Base-by-base conservation (phyloP, 768 basidiomycete genomes). In the Hydnomerulius pinastri region DNA sequence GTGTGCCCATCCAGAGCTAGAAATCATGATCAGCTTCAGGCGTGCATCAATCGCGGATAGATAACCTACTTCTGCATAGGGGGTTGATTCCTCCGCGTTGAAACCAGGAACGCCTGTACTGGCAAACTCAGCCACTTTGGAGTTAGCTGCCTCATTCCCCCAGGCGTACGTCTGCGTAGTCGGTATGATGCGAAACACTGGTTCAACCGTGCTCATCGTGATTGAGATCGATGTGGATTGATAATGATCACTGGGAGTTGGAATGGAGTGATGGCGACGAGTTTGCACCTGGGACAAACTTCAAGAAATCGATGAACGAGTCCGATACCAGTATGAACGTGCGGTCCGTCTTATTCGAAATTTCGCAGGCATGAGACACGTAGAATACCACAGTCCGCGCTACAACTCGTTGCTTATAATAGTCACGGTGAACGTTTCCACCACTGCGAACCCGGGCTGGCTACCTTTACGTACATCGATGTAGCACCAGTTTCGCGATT, bases 1-100 rank as follows among this genome's bases (percentile, higher is more conserved):
- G 97, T 0, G 97, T 98, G 9, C 97, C 97, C 96, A 98, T 98
- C 97, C 97, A 99, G 37, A 99, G 75, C 94, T 98, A 65, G 46
- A 37, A 29, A 32, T 40, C 43, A 23, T 39, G 13, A 61, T 53
- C 50, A 39, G 37, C 35, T 27, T 41, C 35, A 17, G 6, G 23
- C 15, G 37, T 33, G n/a, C 15, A 21, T 36, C 29, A 48, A 46
- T 18, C 15, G n/a, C n/a, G n/a, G n/a, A n/a, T 36, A 38, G 21
- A 44, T 42, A 33, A 57, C 82, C 44, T 67, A 92, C 96, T 84
- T 99, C 96, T 23, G 97, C 96, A 65, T 98, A 98, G 3, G 92
- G 90, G 53, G 80, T 77, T 17, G 74, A 68, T 59, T 87, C 81
- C 55, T 93, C 82, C 44, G 92, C 73, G 10, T 64, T 58, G 67